Evolutionary conservation across 805 yeast genomes (phyloP), one percentile per base, ranked within the genome.

Genomic region (Metschnikowia baotianmanensis): DNA sequence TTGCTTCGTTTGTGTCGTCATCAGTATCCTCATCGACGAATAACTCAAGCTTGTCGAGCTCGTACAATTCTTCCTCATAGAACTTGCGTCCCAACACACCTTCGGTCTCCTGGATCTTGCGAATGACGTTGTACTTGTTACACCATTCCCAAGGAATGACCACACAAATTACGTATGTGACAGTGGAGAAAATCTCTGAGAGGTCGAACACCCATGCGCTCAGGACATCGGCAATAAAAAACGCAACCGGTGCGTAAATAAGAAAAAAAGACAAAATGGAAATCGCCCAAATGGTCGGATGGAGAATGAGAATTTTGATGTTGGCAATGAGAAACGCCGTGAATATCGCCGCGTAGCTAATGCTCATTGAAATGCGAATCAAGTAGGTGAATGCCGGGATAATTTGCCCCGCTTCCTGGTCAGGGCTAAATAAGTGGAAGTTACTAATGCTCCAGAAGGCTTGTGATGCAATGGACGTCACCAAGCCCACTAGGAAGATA

Each of bases 131-230:
- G 40, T 82, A 71, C 47, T 84, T 70, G 54, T 83, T 85, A 46
- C 84, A 74, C 91, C 95, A 87, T 59, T 86, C 95, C 93, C 95
- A 85, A 1, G 86, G 86, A 9, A 83, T 72, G 6, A 83, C 83
- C 22, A 86, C 83, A 25, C 86, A 76, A 16, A 83, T 69, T 7
- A 84, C 76, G 56, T 82, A 83, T n/a, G 83, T 76, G 1, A 85
- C 81, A 15, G 86, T 76, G 31, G 83, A 80, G 60, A 85, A 83
- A 31, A 85, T 67, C 55, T 85, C 91, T 16, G 88, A 79, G 37
- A 85, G 66, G 47, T 82, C 84, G 42, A 76, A 76, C n/a, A 82
- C 80, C 85, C 89, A 86, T 5, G 81, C 71, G 57, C 79, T 80
- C 0, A 90, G 74, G 3, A 86, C 78, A 62, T 86, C 95, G 5